phyloP scores from a whole-genome alignment of 73 alveolate genomes.

The Symbiodinium natans region DNA sequence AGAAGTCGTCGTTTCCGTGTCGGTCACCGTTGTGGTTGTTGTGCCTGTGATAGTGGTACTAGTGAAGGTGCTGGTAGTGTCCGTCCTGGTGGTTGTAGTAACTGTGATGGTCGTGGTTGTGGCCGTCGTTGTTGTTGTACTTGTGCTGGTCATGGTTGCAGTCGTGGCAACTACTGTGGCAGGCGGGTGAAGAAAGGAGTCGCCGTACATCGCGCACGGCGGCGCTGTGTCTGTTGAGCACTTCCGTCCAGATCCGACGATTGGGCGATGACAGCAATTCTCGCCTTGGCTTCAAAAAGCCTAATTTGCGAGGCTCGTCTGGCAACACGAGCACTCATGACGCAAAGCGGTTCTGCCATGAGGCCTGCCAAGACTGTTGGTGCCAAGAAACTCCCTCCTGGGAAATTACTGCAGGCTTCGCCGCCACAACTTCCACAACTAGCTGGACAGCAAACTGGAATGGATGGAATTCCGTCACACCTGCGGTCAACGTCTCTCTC shows the following conservation, averaged over 20 bases:
- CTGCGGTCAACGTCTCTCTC: neutral
- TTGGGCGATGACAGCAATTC: constrained; percentile 27
- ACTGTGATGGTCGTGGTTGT: constrained; percentile 39
- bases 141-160: constrained; percentile 63
- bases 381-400: constrained; percentile 55
- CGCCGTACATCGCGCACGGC: constrained; percentile 65
- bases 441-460: constrained; percentile 41
- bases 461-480: constrained; percentile 59
- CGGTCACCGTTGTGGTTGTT: constrained; percentile 7
- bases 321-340: too few relatives aligned
- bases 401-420: constrained; percentile 47
- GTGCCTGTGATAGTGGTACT: constrained; percentile 28
- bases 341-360: neutral
- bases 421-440: constrained; percentile 59
- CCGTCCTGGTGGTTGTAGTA: constrained; percentile 50
- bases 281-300: constrained; percentile 40
- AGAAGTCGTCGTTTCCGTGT: constrained; percentile 1
- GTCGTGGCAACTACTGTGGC: constrained; percentile 46
- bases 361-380: neutral
- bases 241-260: constrained; percentile 30
- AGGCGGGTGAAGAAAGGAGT: constrained; percentile 48
- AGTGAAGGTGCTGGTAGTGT: neutral
- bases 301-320: too few relatives aligned
- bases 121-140: constrained; percentile 40
- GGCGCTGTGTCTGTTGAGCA: constrained; percentile 37